Conservation (phyloP, 306 rosid genomes). For the Acacia confusa region DNA sequence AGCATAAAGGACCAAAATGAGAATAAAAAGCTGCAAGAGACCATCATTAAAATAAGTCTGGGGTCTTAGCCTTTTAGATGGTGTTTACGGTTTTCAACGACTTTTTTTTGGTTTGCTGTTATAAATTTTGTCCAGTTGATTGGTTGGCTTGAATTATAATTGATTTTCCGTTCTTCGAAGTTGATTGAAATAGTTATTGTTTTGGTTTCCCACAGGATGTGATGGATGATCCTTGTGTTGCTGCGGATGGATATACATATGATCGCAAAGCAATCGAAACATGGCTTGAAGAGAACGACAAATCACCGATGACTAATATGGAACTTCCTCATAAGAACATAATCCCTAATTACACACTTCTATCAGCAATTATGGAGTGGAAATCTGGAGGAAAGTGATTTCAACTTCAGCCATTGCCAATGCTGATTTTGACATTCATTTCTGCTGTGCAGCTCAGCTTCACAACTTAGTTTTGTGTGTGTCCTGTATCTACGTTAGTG, state of each 20-base stretch:
- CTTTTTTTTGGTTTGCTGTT: not conserved
- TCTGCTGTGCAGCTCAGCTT: constrained; percentile 16
- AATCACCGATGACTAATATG: constrained; percentile 85
- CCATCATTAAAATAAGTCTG: not conserved
- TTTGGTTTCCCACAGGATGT: constrained; percentile 54
- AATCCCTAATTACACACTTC: constrained; percentile 79
- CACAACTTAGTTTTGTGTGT: not conserved
- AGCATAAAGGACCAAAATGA: not conserved
- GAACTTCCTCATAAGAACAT: constrained; percentile 61
- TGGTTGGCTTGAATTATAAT: not conserved
- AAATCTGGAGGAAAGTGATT: constrained; percentile 48
- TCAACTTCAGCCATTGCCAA: constrained; percentile 10
- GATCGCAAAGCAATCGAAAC: constrained; percentile 70
- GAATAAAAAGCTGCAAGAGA: not conserved
- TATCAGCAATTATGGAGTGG: constrained; percentile 94
- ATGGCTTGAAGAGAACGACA: constrained; percentile 70
- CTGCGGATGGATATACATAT: constrained; percentile 93
- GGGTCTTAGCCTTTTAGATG: not conserved
- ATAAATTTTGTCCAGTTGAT: not conserved
- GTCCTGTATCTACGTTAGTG: not conserved
- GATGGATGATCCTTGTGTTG: constrained; percentile 95
- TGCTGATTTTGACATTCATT: constrained; percentile 17
- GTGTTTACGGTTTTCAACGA: not conserved
- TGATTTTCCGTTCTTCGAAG: constrained; percentile 16
- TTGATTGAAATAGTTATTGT: constrained; percentile 6